Conservation (phyloP, 768 basidiomycete genomes). For the Russula abietina region DNA sequence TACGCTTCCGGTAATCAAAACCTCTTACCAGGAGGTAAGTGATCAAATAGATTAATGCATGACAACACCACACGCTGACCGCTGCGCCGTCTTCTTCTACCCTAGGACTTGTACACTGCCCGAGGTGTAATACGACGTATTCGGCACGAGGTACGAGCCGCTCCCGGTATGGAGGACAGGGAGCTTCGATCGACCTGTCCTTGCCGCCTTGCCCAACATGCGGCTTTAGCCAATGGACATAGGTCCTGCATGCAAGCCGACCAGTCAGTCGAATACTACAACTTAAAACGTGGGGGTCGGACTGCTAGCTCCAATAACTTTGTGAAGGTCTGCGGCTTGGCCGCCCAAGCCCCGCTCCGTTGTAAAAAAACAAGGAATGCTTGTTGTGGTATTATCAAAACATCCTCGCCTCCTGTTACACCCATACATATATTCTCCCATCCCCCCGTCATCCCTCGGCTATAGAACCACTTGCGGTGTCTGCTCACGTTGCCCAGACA, state of each 20-base stretch:
- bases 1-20: neutral
- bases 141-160: neutral
- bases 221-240: neutral
- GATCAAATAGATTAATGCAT: neutral
- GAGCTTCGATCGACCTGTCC: neutral
- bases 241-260: neutral
- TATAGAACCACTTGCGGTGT: neutral
- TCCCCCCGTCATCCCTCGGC: too few species aligned
- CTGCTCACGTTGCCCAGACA: neutral
- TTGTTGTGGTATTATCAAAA: neutral
- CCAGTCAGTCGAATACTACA: neutral
- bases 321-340: neutral
- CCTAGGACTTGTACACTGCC: neutral
- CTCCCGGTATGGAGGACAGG: neutral
- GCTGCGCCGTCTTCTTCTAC: neutral
- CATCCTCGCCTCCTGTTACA: neutral
- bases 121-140: neutral
- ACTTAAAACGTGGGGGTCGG: neutral
- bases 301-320: neutral
- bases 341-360: too few species aligned
- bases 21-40: neutral
- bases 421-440: neutral
- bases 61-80: neutral
- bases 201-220: neutral
- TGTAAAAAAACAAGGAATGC: too few species aligned